Evolutionary conservation across 192 early-diverging fungal species (phyloP).

Genomic region (Backusella luteola): DNA sequence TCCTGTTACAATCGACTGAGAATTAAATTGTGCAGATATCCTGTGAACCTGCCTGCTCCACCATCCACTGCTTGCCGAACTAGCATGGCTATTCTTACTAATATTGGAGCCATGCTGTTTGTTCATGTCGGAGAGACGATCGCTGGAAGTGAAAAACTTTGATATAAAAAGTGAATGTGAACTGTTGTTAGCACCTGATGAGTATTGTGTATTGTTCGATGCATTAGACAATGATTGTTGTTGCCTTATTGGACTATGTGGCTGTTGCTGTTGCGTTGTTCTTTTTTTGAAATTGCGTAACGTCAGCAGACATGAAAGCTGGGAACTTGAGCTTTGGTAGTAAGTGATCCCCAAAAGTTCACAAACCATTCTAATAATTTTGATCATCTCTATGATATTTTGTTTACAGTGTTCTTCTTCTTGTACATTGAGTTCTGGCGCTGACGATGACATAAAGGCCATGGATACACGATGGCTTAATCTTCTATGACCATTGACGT

Average conservation of each 20-base stretch:
- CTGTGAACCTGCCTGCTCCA: not conserved
- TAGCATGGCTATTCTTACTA: not conserved
- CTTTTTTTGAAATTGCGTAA: constrained; percentile 18
- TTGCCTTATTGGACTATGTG: not conserved
- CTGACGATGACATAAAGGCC: not conserved
- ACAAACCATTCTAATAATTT: constrained; percentile 19
- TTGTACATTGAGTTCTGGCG: not conserved
- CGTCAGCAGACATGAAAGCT: constrained; percentile 27
- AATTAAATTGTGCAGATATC: constrained; percentile 11
- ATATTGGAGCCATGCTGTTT: not conserved
- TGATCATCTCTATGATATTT: constrained; percentile 5
- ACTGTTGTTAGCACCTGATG: not conserved
- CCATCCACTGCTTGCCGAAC: not conserved
- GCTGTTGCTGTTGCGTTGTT: not conserved
- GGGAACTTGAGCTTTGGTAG: constrained; percentile 14
- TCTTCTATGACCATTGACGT: not conserved
- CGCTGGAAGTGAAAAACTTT: constrained; percentile 5
- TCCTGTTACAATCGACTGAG: constrained; percentile 6
- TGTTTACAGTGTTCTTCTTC: constrained; percentile 1
- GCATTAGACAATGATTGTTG: not conserved
- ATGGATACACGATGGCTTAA: constrained; percentile 8
- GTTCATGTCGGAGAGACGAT: constrained; percentile 8
- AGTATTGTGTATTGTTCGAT: not conserved
- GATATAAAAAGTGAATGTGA: constrained; percentile 12
- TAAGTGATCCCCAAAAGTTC: constrained; percentile 35